phyloP scores from a whole-genome alignment of 2,329 filamentous ascomycete genomes.

The Amphichorda felina region DNA sequence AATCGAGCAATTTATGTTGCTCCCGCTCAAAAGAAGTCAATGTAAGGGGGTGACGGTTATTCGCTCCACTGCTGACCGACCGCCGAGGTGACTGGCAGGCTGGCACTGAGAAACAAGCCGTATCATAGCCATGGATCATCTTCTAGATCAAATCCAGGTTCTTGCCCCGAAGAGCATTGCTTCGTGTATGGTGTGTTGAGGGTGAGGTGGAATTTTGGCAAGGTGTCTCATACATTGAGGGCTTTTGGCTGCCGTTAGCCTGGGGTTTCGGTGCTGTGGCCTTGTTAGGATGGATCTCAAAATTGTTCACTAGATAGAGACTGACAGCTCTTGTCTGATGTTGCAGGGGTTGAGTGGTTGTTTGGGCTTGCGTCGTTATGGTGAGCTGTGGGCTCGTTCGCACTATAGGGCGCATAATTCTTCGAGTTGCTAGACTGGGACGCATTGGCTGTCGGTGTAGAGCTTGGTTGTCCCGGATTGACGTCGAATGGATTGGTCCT shows the following conservation, averaged over 20 bases:
- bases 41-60: constrained; percentile 8
- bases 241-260: constrained; percentile 9
- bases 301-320: no score
- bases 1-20: constrained; percentile 23
- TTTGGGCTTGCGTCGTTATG: not conserved
- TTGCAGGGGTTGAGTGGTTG: not conserved
- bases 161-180: not conserved
- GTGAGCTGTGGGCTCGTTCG: not conserved
- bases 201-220: constrained; percentile 3
- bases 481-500: constrained; percentile 45
- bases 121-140: constrained; percentile 1
- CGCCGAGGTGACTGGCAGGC: not conserved
- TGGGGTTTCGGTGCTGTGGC: constrained; percentile 1
- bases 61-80: constrained; percentile 18
- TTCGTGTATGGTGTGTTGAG: not conserved
- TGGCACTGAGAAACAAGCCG: not conserved
- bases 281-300: not conserved
- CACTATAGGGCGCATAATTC: no score
- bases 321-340: not conserved
- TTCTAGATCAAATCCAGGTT: constrained; percentile 3
- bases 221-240: constrained; percentile 35
- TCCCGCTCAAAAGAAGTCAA: constrained; percentile 26
- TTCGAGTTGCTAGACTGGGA: no score
- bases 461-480: no score
- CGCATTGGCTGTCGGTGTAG: not conserved